Evolutionary conservation across 495 filamentous ascomycete species (phyloP), one percentile per base, ranked within the genome.

Genomic region (Penicillium subrubescens): DNA sequence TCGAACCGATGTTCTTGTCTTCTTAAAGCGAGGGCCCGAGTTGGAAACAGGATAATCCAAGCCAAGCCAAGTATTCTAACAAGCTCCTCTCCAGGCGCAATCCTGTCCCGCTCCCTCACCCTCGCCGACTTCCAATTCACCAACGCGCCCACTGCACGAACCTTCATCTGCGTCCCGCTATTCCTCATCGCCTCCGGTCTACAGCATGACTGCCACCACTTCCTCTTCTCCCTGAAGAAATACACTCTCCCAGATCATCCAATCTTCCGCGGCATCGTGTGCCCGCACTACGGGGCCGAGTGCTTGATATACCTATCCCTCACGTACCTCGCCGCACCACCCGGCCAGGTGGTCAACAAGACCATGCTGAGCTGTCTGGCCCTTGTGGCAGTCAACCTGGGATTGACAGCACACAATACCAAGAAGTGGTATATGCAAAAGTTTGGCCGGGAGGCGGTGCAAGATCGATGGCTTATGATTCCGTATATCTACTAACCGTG

Each of bases 251-350:
- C 95, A 3, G 71, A 75, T 29, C 87, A 89, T 67, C 88, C 89
- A 5, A 69, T 90, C 43, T 99, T 98, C 71, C 79, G 78, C 41
- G 77, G 71, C 34, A 66, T 94, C 19, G 77, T 97, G 11, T 96
- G 89, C 64, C 93, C 96, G n/a, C 95, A 98, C 78, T 99, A 97
- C 74, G 89, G 89, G 0, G 90, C 89, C 52, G 96, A 98, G 73
- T 93, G 92, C 69, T 54, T 91, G 3, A 87, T 97, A 61, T 97
- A 98, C 70, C 65, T 93, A 31, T 86, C 88, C n/a, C 74, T 98
- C 63, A 85, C 92, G 2, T 69, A 96, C 25, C 69, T 91, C 15
- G 89, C 89, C 43, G 92, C 93, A 5, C 94, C 93, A 0, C 62
- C 68, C 6, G 85, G 84, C 10, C 69, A 79, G 55, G 63, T 83